Evolutionary conservation across 2,329 filamentous ascomycete genomes (phyloP).

Genomic region (Colletotrichum sp.): DNA sequence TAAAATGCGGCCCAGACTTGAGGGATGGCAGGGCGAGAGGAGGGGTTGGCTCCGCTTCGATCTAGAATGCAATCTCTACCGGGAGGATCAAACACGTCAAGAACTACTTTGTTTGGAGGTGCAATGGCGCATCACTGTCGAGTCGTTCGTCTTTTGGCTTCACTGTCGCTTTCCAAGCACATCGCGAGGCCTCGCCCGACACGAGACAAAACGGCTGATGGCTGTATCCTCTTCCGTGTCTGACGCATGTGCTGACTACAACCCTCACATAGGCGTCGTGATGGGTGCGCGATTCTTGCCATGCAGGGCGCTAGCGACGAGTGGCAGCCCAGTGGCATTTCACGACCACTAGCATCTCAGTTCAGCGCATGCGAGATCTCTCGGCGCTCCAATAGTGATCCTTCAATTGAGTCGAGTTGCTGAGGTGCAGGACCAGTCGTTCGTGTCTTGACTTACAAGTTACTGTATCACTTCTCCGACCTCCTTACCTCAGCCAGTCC

Average conservation of each 20-base stretch:
- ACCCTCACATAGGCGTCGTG: neutral
- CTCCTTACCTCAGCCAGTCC: slow-evolving; percentile 10
- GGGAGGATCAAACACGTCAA: slow-evolving; percentile 11
- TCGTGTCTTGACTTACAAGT: slow-evolving; percentile 3
- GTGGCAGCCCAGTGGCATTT: neutral
- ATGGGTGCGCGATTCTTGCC: neutral
- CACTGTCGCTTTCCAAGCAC: neutral
- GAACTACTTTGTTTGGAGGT: neutral
- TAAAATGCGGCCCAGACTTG: neutral
- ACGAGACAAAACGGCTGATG: neutral
- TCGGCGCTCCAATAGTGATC: neutral
- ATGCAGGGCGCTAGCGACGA: neutral
- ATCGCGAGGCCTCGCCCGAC: neutral
- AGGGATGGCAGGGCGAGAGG: neutral
- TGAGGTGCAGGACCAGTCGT: neutral
- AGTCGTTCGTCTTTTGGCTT: neutral
- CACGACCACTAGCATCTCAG: neutral
- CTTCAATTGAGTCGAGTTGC: neutral
- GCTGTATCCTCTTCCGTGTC: neutral
- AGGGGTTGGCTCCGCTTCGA: neutral
- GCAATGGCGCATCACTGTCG: neutral
- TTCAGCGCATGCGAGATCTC: neutral
- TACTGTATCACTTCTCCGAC: neutral
- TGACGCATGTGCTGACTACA: neutral
- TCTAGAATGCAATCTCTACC: neutral